A percentile compares a stretch with the other conserved stretches of the same genome.
Conservation (phyloP, 768 basidiomycete genomes). For the Rubroboletus satanas region DNA sequence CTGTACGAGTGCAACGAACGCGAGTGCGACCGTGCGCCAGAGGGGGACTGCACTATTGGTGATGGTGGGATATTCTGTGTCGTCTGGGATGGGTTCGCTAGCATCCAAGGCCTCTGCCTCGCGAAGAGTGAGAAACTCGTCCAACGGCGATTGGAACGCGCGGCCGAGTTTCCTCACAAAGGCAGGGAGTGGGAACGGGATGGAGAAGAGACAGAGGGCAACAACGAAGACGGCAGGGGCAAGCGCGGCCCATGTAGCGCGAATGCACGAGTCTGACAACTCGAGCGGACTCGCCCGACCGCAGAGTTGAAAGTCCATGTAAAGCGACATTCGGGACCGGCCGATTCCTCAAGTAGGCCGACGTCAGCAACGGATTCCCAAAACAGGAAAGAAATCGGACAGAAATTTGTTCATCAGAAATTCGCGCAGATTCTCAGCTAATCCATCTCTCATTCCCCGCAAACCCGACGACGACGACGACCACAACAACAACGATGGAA, state of each 20-base stretch:
- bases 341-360: not conserved
- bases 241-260: slow-evolving; percentile 50
- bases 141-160: slow-evolving; percentile 29
- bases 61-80: not conserved
- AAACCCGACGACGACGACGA: slow-evolving; percentile 4
- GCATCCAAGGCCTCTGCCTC: slow-evolving; percentile 53
- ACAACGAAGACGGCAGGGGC: slow-evolving; percentile 46
- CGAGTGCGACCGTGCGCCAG: slow-evolving; percentile 60
- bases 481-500: slow-evolving; percentile 47
- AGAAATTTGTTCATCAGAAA: not conserved
- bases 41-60: slow-evolving; percentile 35
- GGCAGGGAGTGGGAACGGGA: slow-evolving; percentile 28
- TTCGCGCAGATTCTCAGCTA: slow-evolving; percentile 2
- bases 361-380: not conserved
- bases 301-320: slow-evolving; percentile 19
- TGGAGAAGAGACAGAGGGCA: slow-evolving; percentile 36
- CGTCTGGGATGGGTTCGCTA: not conserved
- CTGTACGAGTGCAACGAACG: slow-evolving; percentile 52
- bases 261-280: slow-evolving; percentile 44
- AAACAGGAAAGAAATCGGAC: not conserved
- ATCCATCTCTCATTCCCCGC: not conserved
- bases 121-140: slow-evolving; percentile 44
- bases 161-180: slow-evolving; percentile 14
- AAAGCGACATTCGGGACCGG: no score
- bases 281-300: slow-evolving; percentile 28